Evolutionary conservation across 495 filamentous ascomycete species (phyloP).

Genomic region (Stereocaulon alpinum): DNA sequence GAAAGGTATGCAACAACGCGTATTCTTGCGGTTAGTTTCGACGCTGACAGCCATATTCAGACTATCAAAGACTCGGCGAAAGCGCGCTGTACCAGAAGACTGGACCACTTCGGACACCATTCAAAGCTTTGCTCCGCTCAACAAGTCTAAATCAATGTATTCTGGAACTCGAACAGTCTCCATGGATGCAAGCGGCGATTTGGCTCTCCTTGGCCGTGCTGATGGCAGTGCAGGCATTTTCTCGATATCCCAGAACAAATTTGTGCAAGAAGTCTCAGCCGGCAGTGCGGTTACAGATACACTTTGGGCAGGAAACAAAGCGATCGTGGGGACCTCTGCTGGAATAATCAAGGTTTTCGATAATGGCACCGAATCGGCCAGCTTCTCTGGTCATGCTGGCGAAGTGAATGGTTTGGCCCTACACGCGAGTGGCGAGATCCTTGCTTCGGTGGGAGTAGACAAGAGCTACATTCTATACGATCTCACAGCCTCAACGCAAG

Average conservation of each 20-base stretch:
- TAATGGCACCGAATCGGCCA: constrained; percentile 49
- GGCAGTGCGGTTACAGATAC: constrained; percentile 66
- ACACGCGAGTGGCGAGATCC: constrained; percentile 74
- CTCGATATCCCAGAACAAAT: constrained; percentile 58
- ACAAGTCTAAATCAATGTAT: constrained; percentile 52
- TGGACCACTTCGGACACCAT: constrained; percentile 75
- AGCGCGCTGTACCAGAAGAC: constrained; percentile 70
- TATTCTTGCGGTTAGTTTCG: constrained; percentile 4
- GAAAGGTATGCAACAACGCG: constrained; percentile 47
- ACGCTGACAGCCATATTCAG: constrained; percentile 32
- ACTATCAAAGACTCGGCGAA: constrained; percentile 73
- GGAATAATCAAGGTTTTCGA: constrained; percentile 75
- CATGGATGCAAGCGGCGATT: constrained; percentile 51
- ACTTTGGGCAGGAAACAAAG: constrained; percentile 62
- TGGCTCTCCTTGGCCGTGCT: constrained; percentile 68
- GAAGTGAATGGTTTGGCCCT: constrained; percentile 63
- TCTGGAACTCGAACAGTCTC: constrained; percentile 56
- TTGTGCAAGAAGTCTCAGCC: constrained; percentile 55
- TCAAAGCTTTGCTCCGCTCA: constrained; percentile 50
- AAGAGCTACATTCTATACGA: constrained; percentile 94
- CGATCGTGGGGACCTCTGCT: constrained; percentile 61
- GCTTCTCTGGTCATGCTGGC: constrained; percentile 70
- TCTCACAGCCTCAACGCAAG: constrained; percentile 49
- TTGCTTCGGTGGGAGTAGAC: constrained; percentile 81
- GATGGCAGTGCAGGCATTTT: constrained; percentile 73